phyloP scores from a whole-genome alignment of 108 stramenopile genomes.

The Nannochloropsis gaditana region DNA sequence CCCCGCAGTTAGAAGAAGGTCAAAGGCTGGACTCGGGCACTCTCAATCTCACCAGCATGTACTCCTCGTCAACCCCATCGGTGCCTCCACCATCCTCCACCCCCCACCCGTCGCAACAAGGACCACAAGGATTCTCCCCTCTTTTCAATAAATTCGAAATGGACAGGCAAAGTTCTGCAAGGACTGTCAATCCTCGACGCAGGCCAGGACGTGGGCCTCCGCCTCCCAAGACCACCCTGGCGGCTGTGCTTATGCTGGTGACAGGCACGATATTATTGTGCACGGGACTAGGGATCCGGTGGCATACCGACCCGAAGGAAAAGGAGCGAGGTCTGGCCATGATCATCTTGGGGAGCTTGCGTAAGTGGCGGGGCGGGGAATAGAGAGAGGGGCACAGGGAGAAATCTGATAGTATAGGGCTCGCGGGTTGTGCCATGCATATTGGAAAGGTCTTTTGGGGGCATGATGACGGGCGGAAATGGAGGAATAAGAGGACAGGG shows the following conservation, averaged over 20 bases:
- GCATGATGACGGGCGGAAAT: too few relatives aligned
- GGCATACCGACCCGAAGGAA: conserved; percentile 16
- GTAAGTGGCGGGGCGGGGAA: background rate
- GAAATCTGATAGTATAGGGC: background rate
- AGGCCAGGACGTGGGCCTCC: conserved; percentile 31
- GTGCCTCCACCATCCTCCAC: background rate
- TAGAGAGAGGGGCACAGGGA: background rate
- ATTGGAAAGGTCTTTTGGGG: too few relatives aligned
- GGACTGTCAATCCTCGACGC: background rate
- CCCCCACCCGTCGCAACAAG: background rate
- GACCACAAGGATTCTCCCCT: background rate
- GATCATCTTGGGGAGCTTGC: conserved; percentile 7
- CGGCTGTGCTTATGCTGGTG: conserved; percentile 39
- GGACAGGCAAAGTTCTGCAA: background rate
- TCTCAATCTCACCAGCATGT: background rate
- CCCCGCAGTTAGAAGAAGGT: too few relatives aligned
- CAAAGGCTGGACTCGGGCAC: too few relatives aligned
- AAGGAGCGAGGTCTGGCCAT: background rate
- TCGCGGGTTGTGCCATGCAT: too few relatives aligned
- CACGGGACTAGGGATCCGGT: background rate
- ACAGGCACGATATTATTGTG: conserved; percentile 25
- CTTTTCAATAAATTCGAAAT: background rate
- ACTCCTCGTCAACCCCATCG: background rate
- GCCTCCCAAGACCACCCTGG: conserved; percentile 47
- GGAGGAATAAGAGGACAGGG: too few relatives aligned